phyloP scores from a whole-genome alignment of 495 filamentous ascomycete species.

The Patellaria atrata region DNA sequence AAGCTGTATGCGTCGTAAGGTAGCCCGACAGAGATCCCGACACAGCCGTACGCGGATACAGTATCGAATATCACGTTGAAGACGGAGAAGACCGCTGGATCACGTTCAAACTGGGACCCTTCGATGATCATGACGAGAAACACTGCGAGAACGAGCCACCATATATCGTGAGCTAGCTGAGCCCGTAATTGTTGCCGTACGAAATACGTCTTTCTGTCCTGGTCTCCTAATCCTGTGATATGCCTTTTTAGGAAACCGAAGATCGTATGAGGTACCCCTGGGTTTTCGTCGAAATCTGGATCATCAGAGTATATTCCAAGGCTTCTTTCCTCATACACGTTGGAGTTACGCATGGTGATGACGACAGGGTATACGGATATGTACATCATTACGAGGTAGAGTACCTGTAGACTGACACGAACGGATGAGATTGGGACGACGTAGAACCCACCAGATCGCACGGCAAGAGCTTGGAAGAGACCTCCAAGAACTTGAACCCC shows the following conservation, averaged over 20 bases:
- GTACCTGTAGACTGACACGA: slow-evolving; percentile 56
- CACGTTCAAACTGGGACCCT: slow-evolving; percentile 43
- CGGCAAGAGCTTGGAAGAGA: slow-evolving; percentile 70
- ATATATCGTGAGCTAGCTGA: slow-evolving; percentile 74
- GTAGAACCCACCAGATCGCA: slow-evolving; percentile 73
- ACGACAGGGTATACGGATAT: slow-evolving; percentile 50
- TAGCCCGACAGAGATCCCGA: slow-evolving; percentile 63
- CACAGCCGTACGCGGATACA: slow-evolving; percentile 72
- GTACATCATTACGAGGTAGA: slow-evolving; percentile 85
- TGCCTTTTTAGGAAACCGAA: slow-evolving; percentile 13
- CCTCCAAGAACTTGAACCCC: slow-evolving; percentile 57
- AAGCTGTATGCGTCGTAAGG: slow-evolving; percentile 57
- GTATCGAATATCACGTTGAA: slow-evolving; percentile 83
- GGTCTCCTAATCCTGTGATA: slow-evolving; percentile 19
- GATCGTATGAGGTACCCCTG: slow-evolving; percentile 12
- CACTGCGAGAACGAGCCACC: slow-evolving; percentile 66
- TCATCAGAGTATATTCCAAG: slow-evolving; percentile 54
- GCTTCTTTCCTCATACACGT: slow-evolving; percentile 41
- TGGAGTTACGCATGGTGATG: slow-evolving; percentile 37
- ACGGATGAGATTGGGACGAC: slow-evolving; percentile 58
- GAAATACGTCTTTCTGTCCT: slow-evolving; percentile 37
- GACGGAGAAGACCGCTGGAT: slow-evolving; percentile 57
- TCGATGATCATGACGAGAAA: slow-evolving; percentile 65
- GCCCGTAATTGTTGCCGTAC: slow-evolving; percentile 58
- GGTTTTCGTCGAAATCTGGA: slow-evolving; percentile 20